Evolutionary conservation across 768 basidiomycete genomes (phyloP).

Genomic region (Dendrothele bispora): DNA sequence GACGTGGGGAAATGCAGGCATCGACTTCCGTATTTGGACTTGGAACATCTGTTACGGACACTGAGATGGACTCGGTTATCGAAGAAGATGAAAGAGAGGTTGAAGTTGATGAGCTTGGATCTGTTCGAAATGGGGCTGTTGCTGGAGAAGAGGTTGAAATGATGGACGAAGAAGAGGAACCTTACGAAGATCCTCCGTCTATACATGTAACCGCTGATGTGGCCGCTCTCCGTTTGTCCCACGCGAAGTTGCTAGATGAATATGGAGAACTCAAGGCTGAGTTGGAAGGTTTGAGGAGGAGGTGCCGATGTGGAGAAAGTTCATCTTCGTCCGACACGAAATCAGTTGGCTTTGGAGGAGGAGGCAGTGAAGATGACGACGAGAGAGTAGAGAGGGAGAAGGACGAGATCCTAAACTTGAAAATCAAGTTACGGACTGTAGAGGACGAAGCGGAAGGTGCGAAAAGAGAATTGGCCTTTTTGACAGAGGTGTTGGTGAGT

Average conservation of each 20-base stretch:
- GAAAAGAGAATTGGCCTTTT: slow-evolving; percentile 1
- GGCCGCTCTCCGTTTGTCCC: slow-evolving; percentile 2
- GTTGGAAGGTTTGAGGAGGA: not conserved
- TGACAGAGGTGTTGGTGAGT: not conserved
- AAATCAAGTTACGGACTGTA: not conserved
- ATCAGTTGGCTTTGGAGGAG: not conserved
- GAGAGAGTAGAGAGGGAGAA: not conserved
- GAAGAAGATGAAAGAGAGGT: slow-evolving; percentile 7
- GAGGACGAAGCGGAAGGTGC: slow-evolving; percentile 1
- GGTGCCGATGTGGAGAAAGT: not conserved
- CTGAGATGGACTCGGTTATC: no score
- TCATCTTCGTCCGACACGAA: not conserved
- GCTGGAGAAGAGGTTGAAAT: not conserved
- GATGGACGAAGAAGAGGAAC: not conserved
- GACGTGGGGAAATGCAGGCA: no score
- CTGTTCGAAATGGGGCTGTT: not conserved
- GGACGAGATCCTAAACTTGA: not conserved
- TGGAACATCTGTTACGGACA: no score
- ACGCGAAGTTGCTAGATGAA: slow-evolving; percentile 4
- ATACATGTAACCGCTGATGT: slow-evolving; percentile 1
- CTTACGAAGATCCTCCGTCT: not conserved
- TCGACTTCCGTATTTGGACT: no score
- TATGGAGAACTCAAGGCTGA: not conserved
- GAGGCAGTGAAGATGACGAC: not conserved
- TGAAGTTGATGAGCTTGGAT: no score